Percentiles rank a stretch among this genome's conserved stretches.
These are phyloP conservation scores for Pyrenopolyporus hunteri DNA, from an alignment of 495 filamentous ascomycete species.

Conservation along the genomic window DNA sequence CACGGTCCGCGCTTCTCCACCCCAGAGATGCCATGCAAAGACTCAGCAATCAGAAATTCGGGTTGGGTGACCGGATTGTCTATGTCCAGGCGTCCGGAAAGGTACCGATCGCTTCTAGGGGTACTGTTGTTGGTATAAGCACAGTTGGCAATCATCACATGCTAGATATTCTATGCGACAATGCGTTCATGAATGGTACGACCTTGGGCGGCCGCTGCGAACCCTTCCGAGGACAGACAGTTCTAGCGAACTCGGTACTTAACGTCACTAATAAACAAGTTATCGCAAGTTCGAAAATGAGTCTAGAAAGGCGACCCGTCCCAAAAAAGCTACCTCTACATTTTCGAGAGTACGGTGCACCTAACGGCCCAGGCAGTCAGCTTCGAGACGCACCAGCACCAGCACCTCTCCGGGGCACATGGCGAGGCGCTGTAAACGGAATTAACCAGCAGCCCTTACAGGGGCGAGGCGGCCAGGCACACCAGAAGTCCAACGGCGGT, in stretches of 20 bases:
- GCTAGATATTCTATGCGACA: slow-evolving; percentile 92
- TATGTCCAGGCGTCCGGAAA: slow-evolving; percentile 93
- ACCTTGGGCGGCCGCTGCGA: slow-evolving; percentile 87
- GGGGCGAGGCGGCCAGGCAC: slow-evolving; percentile 41
- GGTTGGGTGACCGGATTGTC: slow-evolving; percentile 86
- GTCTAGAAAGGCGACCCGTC: slow-evolving; percentile 61
- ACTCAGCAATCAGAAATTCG: slow-evolving; percentile 82
- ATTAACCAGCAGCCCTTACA: slow-evolving; percentile 42
- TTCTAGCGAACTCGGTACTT: slow-evolving; percentile 79
- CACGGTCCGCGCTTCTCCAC: slow-evolving; percentile 84
- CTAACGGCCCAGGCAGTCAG: slow-evolving; percentile 60
- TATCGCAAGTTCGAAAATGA: slow-evolving; percentile 74
- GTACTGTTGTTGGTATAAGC: slow-evolving; percentile 92
- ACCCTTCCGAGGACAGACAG: slow-evolving; percentile 95
- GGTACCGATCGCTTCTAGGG: slow-evolving; percentile 89
- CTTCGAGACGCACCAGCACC: slow-evolving; percentile 72
- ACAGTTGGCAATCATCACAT: slow-evolving; percentile 78
- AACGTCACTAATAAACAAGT: slow-evolving; percentile 86
- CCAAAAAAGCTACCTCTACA: slow-evolving; percentile 64
- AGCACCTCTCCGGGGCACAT: slow-evolving; percentile 71
- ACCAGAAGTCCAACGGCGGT: slow-evolving; percentile 48
- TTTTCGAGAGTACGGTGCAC: slow-evolving; percentile 63
- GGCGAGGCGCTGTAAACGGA: slow-evolving; percentile 68
- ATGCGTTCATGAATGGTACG: slow-evolving; percentile 94
- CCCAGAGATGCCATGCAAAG: slow-evolving; percentile 91